phyloP scores from a whole-genome alignment of 192 early-diverging fungal species.

The Chytriomyces hyalinus region DNA sequence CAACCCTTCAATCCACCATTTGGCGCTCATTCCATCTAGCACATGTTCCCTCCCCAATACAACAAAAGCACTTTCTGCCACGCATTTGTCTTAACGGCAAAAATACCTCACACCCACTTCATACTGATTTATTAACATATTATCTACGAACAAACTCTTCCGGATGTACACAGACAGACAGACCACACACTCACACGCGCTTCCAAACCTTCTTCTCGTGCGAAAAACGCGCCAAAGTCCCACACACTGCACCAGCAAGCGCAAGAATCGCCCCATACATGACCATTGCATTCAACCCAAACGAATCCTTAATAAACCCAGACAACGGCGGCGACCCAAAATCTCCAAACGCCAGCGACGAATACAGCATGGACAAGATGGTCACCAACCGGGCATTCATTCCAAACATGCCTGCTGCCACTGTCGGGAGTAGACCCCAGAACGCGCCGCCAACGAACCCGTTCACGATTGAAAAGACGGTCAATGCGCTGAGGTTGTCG shows the following conservation, averaged over 20 bases:
- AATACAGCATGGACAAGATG: slow-evolving; percentile 22
- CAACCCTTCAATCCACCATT: too few relatives aligned
- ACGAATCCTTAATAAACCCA: neutral
- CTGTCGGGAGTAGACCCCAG: slow-evolving; percentile 45
- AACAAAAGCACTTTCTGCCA: too few relatives aligned
- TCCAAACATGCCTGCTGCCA: slow-evolving; percentile 27
- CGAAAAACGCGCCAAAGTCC: neutral
- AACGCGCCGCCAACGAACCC: slow-evolving; percentile 55
- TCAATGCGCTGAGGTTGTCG: slow-evolving; percentile 32
- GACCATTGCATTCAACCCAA: slow-evolving; percentile 6
- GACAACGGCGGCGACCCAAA: slow-evolving; percentile 16
- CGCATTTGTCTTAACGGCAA: too few relatives aligned
- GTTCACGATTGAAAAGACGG: slow-evolving; percentile 49
- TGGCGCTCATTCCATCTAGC: too few relatives aligned
- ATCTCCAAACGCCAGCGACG: slow-evolving; percentile 26
- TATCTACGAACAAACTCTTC: neutral
- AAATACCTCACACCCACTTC: too few relatives aligned
- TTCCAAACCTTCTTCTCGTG: neutral
- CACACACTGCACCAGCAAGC: neutral
- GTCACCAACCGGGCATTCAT: slow-evolving; percentile 2
- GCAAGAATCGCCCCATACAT: slow-evolving; percentile 14
- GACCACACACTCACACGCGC: neutral
- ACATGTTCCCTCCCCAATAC: too few relatives aligned
- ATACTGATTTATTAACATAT: neutral
- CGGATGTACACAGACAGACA: neutral